A percentile compares a stretch with the other conserved stretches of the same genome.
These are phyloP conservation scores for Mycosphaerella arachidis DNA, from an alignment of 2,329 filamentous ascomycete species.

Conservation along the genomic window DNA sequence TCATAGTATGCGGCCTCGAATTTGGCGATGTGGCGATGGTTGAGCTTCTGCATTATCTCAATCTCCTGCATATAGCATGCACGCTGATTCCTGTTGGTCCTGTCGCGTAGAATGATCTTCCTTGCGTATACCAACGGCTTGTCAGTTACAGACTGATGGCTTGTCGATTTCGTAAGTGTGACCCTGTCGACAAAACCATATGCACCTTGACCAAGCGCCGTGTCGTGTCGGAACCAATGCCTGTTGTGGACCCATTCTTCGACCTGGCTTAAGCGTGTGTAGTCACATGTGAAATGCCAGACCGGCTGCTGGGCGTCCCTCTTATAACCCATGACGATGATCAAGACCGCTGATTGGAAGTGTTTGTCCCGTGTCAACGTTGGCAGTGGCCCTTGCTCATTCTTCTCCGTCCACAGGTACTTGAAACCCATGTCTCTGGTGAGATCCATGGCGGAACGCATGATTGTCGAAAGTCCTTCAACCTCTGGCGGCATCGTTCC, in stretches of 20 bases:
- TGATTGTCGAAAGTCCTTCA: neutral
- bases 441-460: conserved; percentile 4
- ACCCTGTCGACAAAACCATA: conserved; percentile 14
- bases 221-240: neutral
- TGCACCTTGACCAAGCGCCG: conserved; percentile 7
- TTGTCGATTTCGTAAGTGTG: neutral
- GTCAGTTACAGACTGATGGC: neutral
- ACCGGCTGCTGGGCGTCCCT: neutral
- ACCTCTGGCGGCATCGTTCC: neutral
- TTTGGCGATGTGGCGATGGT: conserved; percentile 52
- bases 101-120: conserved; percentile 2
- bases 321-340: conserved; percentile 3
- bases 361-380: conserved; percentile 1
- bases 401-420: conserved; percentile 15
- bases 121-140: conserved; percentile 1
- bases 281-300: conserved; percentile 10
- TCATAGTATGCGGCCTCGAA: conserved; percentile 76
- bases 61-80: conserved; percentile 8
- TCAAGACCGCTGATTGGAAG: conserved; percentile 7
- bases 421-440: conserved; percentile 8
- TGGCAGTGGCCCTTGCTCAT: too few relatives aligned
- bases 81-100: neutral
- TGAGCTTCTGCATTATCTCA: conserved; percentile 7
- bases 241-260: neutral
- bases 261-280: neutral